A percentile compares a stretch with the other conserved stretches of the same genome.
phyloP scores from a whole-genome alignment of 2,329 filamentous ascomycete species.

The Triangularia verruculosa region DNA sequence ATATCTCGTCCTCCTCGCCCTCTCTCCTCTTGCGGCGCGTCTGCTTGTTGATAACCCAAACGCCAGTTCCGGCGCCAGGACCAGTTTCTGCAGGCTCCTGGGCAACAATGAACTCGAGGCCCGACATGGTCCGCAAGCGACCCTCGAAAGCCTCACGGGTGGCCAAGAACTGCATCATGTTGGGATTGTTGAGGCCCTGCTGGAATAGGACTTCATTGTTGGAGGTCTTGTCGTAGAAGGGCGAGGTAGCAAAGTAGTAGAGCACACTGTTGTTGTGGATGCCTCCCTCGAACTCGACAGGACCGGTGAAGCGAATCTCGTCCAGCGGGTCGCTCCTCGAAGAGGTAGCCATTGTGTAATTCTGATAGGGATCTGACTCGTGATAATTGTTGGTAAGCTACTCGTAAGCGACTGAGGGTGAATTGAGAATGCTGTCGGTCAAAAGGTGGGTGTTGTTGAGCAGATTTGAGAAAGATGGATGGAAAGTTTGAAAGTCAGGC shows the following conservation, averaged over 20 bases:
- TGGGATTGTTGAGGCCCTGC: slow-evolving; percentile 60
- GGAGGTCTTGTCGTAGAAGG: slow-evolving; percentile 65
- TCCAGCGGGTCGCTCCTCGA: slow-evolving; percentile 55
- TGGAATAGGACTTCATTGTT: slow-evolving; percentile 63
- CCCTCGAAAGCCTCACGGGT: slow-evolving; percentile 63
- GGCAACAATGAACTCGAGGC: slow-evolving; percentile 64
- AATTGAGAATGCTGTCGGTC: not conserved
- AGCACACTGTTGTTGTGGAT: slow-evolving; percentile 64
- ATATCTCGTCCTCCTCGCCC: slow-evolving; percentile 55
- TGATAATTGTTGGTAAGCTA: not conserved
- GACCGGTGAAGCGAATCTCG: slow-evolving; percentile 65
- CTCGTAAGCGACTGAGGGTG: not conserved
- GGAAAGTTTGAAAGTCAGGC: not conserved
- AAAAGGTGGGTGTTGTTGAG: not conserved
- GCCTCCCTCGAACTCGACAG: slow-evolving; percentile 36
- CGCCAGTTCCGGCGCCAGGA: slow-evolving; percentile 59
- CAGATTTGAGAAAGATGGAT: not conserved
- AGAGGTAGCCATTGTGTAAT: slow-evolving; percentile 28
- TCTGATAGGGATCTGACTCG: not conserved
- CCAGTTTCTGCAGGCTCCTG: slow-evolving; percentile 63
- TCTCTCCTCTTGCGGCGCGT: slow-evolving; percentile 53
- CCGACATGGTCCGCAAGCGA: slow-evolving; percentile 61
- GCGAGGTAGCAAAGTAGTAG: slow-evolving; percentile 65
- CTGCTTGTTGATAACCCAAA: slow-evolving; percentile 70
- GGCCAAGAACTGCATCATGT: slow-evolving; percentile 55